Evolutionary conservation across 768 basidiomycete species (phyloP), one percentile per base, ranked within the genome.

Genomic region (Amanita subjunquillea): DNA sequence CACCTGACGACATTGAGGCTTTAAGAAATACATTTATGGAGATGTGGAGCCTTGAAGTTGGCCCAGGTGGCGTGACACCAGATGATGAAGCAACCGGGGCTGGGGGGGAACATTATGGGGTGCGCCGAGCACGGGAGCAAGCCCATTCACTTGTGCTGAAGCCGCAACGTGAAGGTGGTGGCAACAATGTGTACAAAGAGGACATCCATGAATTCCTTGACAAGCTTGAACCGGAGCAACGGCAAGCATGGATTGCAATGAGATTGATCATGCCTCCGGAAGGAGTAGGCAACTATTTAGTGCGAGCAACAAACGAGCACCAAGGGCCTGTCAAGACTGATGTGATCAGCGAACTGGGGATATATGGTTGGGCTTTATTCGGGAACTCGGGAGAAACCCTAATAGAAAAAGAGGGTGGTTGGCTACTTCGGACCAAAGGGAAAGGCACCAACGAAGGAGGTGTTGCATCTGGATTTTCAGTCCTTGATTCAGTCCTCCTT

Each of bases 161-260:
- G 65, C 95, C 95, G 0, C 95, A 98, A 65, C 78, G 94, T n/a
- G 95, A 99, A 71, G 95, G 95, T 2, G 95, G 95, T 0, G 95
- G 95, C 6, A 96, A 97, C 60, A 99, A 99, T 60, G 77, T 98
- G 23, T 98, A 97, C 69, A 87, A 87, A 55, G 71, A 71, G 2
- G 81, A 83, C 45, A 95, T 97, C 46, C 89, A 88, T 0, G 57
- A 71, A 0, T 92, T 91, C 67, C 70, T 99, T 2, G 79, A 83
- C 12, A 61, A 61, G 5, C 71, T 97, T 2, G 76, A 77, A 0
- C 65, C 60, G 1, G 62, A 71, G 50, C 87, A 89, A 60, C 77
- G 84, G 6, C 76, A 80, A 56, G 92, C 88, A 2, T 99, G 95
- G 89, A 92, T 97, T 50, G 87, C 94, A 30, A 97, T 98, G 95